phyloP scores from a whole-genome alignment of 805 yeast species.

The Nematodospora valgi region DNA sequence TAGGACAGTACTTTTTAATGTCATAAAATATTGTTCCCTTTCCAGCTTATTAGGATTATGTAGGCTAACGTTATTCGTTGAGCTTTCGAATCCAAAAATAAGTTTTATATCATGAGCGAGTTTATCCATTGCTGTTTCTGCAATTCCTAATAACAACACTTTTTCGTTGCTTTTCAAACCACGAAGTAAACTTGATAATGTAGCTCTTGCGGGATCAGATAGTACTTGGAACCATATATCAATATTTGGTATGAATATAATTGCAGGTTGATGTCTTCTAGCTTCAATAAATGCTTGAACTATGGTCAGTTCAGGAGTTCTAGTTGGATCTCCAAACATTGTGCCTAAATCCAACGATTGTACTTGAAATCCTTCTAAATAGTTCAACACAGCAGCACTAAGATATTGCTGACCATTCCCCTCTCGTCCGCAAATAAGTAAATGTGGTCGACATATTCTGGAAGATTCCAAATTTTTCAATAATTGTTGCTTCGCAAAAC shows the following conservation, averaged over 20 bases:
- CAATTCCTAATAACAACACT: slow-evolving; percentile 69
- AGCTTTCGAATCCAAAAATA: slow-evolving; percentile 53
- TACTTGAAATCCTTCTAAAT: slow-evolving; percentile 84
- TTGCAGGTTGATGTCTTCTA: slow-evolving; percentile 83
- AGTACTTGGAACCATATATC: slow-evolving; percentile 73
- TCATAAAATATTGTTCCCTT: slow-evolving; percentile 53
- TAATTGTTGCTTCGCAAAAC: slow-evolving; percentile 67
- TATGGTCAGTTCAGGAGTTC: slow-evolving; percentile 78
- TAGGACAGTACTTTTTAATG: slow-evolving; percentile 49
- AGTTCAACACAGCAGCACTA: slow-evolving; percentile 75
- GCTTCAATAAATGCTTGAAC: slow-evolving; percentile 87
- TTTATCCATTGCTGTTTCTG: slow-evolving; percentile 46
- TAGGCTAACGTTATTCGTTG: slow-evolving; percentile 45
- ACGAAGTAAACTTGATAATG: slow-evolving; percentile 66
- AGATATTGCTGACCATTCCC: slow-evolving; percentile 90
- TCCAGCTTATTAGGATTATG: slow-evolving; percentile 43
- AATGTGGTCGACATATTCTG: slow-evolving; percentile 77
- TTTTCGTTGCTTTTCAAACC: slow-evolving; percentile 69
- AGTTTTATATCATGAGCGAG: slow-evolving; percentile 46
- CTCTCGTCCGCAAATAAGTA: slow-evolving; percentile 64
- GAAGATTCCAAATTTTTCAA: slow-evolving; percentile 47
- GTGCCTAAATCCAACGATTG: slow-evolving; percentile 82
- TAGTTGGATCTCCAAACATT: slow-evolving; percentile 70
- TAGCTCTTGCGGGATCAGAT: slow-evolving; percentile 65
- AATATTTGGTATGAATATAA: slow-evolving; percentile 77